phyloP scores from a whole-genome alignment of 495 filamentous ascomycete genomes.

The Aspergillus avenaceus region DNA sequence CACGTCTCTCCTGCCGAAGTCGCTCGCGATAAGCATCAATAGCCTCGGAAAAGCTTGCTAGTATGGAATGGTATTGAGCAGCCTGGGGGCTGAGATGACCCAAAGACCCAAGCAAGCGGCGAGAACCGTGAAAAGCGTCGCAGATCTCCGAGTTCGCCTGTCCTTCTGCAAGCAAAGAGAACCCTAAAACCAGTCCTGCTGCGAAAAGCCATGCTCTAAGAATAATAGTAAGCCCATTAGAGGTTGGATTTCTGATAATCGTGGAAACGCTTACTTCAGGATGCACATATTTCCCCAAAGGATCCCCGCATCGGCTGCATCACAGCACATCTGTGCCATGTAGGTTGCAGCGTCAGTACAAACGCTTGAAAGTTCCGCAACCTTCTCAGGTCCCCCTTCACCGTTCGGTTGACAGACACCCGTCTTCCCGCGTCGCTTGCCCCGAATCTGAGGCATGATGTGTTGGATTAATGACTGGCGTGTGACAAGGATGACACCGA shows the following conservation, averaged over 20 bases:
- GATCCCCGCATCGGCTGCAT: slow-evolving; percentile 28
- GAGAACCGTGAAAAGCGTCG: slow-evolving; percentile 27
- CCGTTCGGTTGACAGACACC: background rate
- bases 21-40: slow-evolving; percentile 31
- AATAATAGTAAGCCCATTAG: slow-evolving; percentile 6
- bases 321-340: slow-evolving; percentile 39
- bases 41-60: slow-evolving; percentile 27
- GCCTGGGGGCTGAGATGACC: slow-evolving; percentile 35
- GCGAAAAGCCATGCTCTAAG: slow-evolving; percentile 38
- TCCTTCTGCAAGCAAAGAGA: slow-evolving; percentile 38
- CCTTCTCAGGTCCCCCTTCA: slow-evolving; percentile 22
- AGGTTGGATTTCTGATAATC: background rate
- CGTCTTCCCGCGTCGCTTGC: slow-evolving; percentile 18
- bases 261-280: slow-evolving; percentile 22
- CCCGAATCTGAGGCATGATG: slow-evolving; percentile 14
- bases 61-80: slow-evolving; percentile 36
- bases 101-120: slow-evolving; percentile 29
- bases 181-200: slow-evolving; percentile 38
- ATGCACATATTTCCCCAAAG: slow-evolving; percentile 37
- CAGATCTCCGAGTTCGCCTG: slow-evolving; percentile 28
- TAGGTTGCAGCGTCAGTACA: slow-evolving; percentile 39
- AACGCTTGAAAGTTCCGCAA: slow-evolving; percentile 27
- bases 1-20: slow-evolving; percentile 11
- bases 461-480: slow-evolving; percentile 36
- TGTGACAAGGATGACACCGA: slow-evolving; percentile 39